A percentile compares a stretch with the other conserved stretches of the same genome.
phyloP scores from a whole-genome alignment of 257 asterid genomes.

The Nicotiana paniculata region DNA sequence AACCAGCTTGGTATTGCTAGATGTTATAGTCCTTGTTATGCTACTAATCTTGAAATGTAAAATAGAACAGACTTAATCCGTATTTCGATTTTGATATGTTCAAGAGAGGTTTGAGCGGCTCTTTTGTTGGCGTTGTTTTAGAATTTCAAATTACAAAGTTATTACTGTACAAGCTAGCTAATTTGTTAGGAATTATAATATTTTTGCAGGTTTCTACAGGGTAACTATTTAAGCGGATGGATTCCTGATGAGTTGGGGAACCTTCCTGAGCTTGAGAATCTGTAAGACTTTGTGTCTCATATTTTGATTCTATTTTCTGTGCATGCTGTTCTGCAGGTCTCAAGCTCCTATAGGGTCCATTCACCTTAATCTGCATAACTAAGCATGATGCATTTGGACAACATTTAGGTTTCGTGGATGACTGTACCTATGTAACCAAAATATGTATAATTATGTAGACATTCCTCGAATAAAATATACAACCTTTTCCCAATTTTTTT shows the following conservation, averaged over 20 bases:
- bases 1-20: background rate
- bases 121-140: background rate
- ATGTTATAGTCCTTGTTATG: background rate
- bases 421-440: background rate
- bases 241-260: conserved; percentile 84
- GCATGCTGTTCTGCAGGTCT: background rate
- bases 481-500: background rate
- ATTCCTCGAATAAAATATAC: background rate
- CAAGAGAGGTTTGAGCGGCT: background rate
- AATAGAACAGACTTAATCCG: background rate
- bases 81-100: background rate
- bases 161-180: background rate
- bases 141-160: background rate
- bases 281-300: conserved; percentile 44
- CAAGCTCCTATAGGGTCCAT: background rate
- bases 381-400: background rate
- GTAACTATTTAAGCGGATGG: conserved; percentile 79
- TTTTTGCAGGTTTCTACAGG: conserved; percentile 81
- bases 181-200: background rate
- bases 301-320: background rate
- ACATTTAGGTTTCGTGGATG: background rate
- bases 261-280: conserved; percentile 62
- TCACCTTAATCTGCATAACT: background rate
- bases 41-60: background rate
- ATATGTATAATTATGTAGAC: background rate